Conservation (phyloP, 768 basidiomycete genomes). For the Panus rudis region DNA sequence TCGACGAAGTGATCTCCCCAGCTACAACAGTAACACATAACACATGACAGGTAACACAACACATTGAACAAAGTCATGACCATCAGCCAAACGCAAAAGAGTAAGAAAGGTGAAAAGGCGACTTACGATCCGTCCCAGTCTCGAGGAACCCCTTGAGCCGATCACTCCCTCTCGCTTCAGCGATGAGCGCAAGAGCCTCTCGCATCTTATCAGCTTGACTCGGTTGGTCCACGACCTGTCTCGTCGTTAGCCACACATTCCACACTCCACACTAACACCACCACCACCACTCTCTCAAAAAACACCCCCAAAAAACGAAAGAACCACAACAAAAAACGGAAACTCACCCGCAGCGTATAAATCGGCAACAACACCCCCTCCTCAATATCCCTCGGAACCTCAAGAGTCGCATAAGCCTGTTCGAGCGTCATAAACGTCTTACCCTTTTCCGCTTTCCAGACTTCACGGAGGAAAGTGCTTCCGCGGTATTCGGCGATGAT, state of each 20-base stretch:
- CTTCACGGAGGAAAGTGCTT: conserved; percentile 39
- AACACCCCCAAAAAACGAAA: conserved; percentile 6
- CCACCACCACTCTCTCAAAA: no score
- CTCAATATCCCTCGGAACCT: conserved; percentile 62
- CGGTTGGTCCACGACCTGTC: conserved; percentile 66
- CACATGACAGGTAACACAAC: background rate
- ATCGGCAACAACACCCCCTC: conserved; percentile 74
- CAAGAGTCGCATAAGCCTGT: conserved; percentile 65
- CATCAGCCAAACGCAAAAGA: no score
- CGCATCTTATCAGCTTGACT: conserved; percentile 61
- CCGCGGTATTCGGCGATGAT: conserved; percentile 60
- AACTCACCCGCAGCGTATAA: conserved; percentile 59
- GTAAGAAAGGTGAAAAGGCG: background rate
- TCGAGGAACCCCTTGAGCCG: conserved; percentile 58
- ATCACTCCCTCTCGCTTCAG: conserved; percentile 67
- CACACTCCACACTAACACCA: no score
- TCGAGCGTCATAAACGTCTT: conserved; percentile 60
- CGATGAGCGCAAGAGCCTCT: conserved; percentile 67
- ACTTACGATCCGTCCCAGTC: conserved; percentile 72
- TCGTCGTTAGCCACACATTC: no score
- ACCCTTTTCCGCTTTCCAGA: conserved; percentile 50
- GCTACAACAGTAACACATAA: conserved; percentile 32
- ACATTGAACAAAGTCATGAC: no score
- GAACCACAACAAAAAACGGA: conserved; percentile 8
- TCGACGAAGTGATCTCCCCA: conserved; percentile 51